phyloP scores from a whole-genome alignment of 345 rosid species.

The Excoecaria agallocha region DNA sequence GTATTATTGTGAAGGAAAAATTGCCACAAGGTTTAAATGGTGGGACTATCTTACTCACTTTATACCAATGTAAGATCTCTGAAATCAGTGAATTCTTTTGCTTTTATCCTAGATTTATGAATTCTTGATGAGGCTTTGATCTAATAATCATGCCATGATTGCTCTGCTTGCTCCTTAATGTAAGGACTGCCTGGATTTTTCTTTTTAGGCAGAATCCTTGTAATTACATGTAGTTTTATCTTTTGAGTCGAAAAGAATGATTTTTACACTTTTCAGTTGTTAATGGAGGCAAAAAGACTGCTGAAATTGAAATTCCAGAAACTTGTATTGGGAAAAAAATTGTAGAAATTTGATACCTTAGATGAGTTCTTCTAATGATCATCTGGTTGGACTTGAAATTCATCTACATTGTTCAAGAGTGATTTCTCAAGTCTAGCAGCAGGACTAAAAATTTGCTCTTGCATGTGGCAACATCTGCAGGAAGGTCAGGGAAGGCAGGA shows the following conservation, averaged over 20 bases:
- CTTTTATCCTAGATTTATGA: too few relatives aligned
- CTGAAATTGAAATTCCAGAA: not conserved
- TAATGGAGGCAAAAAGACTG: not conserved
- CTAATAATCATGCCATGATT: not conserved
- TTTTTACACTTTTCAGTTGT: not conserved
- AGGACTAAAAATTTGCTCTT: not conserved
- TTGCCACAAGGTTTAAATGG: slow-evolving; percentile 46
- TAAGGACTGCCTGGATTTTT: too few relatives aligned
- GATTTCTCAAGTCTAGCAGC: not conserved
- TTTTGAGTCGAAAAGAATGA: not conserved
- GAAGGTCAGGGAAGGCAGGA: slow-evolving; percentile 90
- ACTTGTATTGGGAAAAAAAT: too few relatives aligned
- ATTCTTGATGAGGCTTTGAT: not conserved
- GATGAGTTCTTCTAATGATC: not conserved
- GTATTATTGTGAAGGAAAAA: slow-evolving; percentile 73
- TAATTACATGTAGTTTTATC: not conserved
- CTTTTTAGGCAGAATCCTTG: not conserved
- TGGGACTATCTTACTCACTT: slow-evolving; percentile 70
- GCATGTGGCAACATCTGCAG: slow-evolving; percentile 40
- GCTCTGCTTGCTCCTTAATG: not conserved
- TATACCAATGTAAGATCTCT: slow-evolving; percentile 65
- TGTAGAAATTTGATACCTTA: not conserved
- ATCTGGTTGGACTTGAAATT: not conserved
- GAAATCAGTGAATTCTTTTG: too few relatives aligned
- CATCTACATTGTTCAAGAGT: not conserved